These are phyloP conservation scores for Prunus dulcis DNA, from an alignment of 306 rosid species.

Conservation along the genomic window DNA sequence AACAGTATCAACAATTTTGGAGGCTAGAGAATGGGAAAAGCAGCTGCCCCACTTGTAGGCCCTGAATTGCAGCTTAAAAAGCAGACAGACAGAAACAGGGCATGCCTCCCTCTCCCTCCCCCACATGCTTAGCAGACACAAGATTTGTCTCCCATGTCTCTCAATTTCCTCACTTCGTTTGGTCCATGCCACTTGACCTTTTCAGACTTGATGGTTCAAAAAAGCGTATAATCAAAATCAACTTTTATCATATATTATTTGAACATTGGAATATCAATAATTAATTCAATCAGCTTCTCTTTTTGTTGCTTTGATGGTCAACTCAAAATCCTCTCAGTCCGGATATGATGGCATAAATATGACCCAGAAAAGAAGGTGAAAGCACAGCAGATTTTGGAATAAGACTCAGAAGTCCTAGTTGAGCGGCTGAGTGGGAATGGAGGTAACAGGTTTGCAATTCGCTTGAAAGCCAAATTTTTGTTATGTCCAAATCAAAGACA, in stretches of 20 bases:
- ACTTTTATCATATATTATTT: neutral
- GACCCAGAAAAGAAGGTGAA: neutral
- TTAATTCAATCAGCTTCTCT: neutral
- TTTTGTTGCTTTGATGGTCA: conserved; percentile 19
- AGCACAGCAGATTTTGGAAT: neutral
- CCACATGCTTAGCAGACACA: conserved; percentile 48
- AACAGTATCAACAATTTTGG: neutral
- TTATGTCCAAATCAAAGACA: too few species aligned
- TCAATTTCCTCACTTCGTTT: conserved; percentile 12
- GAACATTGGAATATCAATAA: too few species aligned
- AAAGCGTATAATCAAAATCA: conserved; percentile 3
- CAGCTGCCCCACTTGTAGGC: conserved; percentile 25
- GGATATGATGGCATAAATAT: conserved; percentile 10
- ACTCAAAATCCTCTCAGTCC: neutral
- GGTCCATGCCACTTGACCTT: conserved; percentile 5
- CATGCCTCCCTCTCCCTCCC: conserved; percentile 39
- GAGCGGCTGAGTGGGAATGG: too few species aligned
- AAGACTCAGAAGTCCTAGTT: too few species aligned
- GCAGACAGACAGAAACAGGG: conserved; percentile 45
- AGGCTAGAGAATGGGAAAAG: conserved; percentile 9
- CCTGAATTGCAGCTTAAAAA: conserved; percentile 30
- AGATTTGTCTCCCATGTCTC: conserved; percentile 39
- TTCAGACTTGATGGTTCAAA: conserved; percentile 21
- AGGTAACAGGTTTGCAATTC: too few species aligned
- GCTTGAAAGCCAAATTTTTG: too few species aligned